Evolutionary conservation across 2,329 filamentous ascomycete genomes (phyloP).

Genomic region (Fusarium verrucosum): DNA sequence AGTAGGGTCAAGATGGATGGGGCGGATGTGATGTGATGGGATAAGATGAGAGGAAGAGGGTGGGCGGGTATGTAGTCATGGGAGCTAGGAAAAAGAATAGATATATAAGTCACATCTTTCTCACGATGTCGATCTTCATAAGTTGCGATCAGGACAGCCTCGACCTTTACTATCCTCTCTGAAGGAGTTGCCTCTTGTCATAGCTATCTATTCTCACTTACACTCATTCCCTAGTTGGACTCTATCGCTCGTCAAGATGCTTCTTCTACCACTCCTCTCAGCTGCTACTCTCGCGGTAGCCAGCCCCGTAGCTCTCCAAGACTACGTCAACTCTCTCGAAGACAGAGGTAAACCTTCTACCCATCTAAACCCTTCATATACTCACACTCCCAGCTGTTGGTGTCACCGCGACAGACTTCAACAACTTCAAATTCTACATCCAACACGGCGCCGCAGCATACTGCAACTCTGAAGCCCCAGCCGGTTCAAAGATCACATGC

Average conservation of each 20-base stretch:
- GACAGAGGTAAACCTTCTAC: constrained; percentile 46
- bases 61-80: constrained; percentile 25
- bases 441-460: constrained; percentile 63
- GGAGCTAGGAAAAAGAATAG: neutral
- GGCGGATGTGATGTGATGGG: neutral
- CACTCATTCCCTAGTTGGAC: neutral
- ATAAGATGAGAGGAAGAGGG: neutral
- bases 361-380: neutral
- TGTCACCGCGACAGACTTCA: constrained; percentile 43
- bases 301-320: constrained; percentile 40
- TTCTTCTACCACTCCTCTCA: constrained; percentile 40
- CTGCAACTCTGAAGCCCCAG: constrained; percentile 58
- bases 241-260: constrained; percentile 33
- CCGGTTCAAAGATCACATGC: constrained; percentile 56
- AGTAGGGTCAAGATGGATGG: constrained; percentile 16
- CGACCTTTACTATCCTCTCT: neutral
- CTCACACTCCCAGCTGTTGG: constrained; percentile 9
- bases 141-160: constrained; percentile 17
- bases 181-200: constrained; percentile 5
- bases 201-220: neutral
- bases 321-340: constrained; percentile 44
- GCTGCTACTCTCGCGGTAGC: constrained; percentile 42
- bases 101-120: constrained; percentile 23
- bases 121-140: constrained; percentile 11
- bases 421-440: constrained; percentile 58